Evolutionary conservation across 192 early-diverging fungal genomes (phyloP).

Genomic region (Nowakowskiella sp.): DNA sequence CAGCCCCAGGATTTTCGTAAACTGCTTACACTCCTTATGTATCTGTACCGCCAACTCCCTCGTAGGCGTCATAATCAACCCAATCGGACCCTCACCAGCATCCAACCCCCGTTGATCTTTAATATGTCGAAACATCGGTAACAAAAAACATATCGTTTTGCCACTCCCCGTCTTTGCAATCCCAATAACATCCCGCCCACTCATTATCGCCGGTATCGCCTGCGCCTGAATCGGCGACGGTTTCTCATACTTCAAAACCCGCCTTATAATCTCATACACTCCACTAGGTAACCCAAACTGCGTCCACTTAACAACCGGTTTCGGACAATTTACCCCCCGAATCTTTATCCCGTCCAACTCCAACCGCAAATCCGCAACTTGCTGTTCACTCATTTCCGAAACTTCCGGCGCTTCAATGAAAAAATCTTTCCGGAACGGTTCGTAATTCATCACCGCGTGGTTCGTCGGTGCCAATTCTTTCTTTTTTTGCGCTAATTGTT

Average conservation of each 20-base stretch:
- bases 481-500: constrained; percentile 66
- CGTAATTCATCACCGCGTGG: constrained; percentile 77
- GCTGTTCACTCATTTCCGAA: constrained; percentile 65
- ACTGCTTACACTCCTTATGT: constrained; percentile 85
- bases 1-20: constrained; percentile 77
- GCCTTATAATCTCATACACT: constrained; percentile 64
- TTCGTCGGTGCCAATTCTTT: constrained; percentile 86
- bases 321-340: constrained; percentile 81
- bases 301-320: constrained; percentile 90
- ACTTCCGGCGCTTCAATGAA: constrained; percentile 93
- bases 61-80: constrained; percentile 86
- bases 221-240: constrained; percentile 90
- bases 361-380: constrained; percentile 73
- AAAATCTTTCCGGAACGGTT: constrained; percentile 85
- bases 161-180: constrained; percentile 92
- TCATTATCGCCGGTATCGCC: constrained; percentile 92
- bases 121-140: constrained; percentile 94
- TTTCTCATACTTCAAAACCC: constrained; percentile 68
- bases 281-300: constrained; percentile 81
- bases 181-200: constrained; percentile 90
- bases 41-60: constrained; percentile 90
- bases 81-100: constrained; percentile 75
- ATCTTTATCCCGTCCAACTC: constrained; percentile 93
- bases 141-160: constrained; percentile 86
- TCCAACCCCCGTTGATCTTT: constrained; percentile 77